Conservation (phyloP, 805 yeast species). For the Saturnispora kantuleensis region DNA sequence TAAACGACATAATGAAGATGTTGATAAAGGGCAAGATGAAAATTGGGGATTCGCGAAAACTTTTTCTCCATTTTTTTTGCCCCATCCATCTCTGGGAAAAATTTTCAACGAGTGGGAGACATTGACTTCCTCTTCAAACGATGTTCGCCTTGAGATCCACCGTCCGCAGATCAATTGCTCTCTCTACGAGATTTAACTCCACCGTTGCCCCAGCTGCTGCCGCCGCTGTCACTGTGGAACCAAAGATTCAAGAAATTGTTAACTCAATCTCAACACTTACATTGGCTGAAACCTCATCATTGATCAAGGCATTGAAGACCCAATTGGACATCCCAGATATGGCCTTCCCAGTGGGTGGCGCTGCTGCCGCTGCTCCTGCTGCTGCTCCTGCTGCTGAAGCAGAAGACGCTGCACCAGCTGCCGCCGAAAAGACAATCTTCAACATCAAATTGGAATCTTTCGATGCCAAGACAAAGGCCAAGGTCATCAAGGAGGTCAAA, state of each 20-base stretch:
- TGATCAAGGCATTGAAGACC: slow-evolving; percentile 69
- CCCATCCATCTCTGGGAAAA: not conserved
- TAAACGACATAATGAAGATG: slow-evolving; percentile 45
- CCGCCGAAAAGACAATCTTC: slow-evolving; percentile 89
- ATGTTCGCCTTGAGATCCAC: slow-evolving; percentile 12
- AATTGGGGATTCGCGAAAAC: not conserved
- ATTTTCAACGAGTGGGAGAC: not conserved
- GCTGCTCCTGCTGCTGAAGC: slow-evolving; percentile 64
- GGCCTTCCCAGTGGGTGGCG: slow-evolving; percentile 64
- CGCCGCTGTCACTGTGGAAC: slow-evolving; percentile 50
- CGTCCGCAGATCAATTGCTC: not conserved
- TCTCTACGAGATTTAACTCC: slow-evolving; percentile 36
- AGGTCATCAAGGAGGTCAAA: slow-evolving; percentile 96
- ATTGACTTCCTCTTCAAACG: not conserved
- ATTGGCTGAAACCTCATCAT: slow-evolving; percentile 84
- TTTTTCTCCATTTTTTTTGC: not conserved
- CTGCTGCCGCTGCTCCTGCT: slow-evolving; percentile 49
- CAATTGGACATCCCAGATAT: slow-evolving; percentile 91
- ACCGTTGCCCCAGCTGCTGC: slow-evolving; percentile 24
- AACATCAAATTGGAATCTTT: slow-evolving; percentile 85
- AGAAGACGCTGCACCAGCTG: slow-evolving; percentile 67
- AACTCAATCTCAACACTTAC: slow-evolving; percentile 85
- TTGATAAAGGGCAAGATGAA: too few relatives aligned
- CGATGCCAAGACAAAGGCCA: slow-evolving; percentile 92
- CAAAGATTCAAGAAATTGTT: slow-evolving; percentile 80